phyloP scores from a whole-genome alignment of 1,284 basidiomycete species.

The Irpex lacteus region DNA sequence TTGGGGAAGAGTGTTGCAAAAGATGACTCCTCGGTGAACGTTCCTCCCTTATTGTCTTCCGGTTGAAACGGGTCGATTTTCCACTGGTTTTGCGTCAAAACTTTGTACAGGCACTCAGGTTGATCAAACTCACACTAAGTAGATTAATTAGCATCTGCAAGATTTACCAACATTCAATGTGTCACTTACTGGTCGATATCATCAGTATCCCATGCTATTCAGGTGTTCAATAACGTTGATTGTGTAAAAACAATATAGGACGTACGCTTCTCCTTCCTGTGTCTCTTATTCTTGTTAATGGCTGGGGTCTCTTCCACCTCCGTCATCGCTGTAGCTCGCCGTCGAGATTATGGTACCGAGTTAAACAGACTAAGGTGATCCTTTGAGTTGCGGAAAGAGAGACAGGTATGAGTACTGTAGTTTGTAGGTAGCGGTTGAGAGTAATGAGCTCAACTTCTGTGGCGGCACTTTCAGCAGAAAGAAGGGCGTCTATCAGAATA shows the following conservation, averaged over 20 bases:
- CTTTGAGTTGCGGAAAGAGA: too few species aligned
- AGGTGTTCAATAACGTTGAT: background rate
- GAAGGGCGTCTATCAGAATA: background rate
- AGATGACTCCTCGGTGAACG: constrained; percentile 93
- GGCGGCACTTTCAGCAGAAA: background rate
- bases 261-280: constrained; percentile 91
- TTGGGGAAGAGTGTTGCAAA: constrained; percentile 99
- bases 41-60: constrained; percentile 75
- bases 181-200: constrained; percentile 92
- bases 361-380: too few species aligned
- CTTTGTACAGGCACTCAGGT: background rate
- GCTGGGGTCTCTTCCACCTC: constrained; percentile 39
- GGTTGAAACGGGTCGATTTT: constrained; percentile 80
- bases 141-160: too few species aligned
- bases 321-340: constrained; percentile 36
- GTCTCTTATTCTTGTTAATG: constrained; percentile 82
- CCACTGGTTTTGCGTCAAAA: constrained; percentile 55
- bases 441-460: background rate
- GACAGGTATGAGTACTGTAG: too few species aligned
- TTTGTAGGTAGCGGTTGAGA: background rate
- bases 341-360: background rate
- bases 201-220: constrained; percentile 94
- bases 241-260: constrained; percentile 6
- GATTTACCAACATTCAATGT: background rate
- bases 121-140: background rate